Conservation (phyloP, 371 early-diverging fungal species). For the Batrachochytrium dendrobatidis region DNA sequence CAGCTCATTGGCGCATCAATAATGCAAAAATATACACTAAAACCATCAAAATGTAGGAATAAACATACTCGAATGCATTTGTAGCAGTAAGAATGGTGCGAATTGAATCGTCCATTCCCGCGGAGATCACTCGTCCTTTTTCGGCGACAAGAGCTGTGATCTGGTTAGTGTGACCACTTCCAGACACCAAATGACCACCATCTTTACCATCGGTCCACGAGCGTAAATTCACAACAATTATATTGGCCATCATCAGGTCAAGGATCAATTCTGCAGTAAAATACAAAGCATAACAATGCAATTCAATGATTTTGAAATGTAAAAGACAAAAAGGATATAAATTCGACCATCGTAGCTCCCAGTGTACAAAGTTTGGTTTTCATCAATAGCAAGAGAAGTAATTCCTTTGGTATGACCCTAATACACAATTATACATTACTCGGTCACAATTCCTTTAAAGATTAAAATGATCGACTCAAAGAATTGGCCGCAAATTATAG, state of each 20-base stretch:
- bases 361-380: conserved; percentile 55
- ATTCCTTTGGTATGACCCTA: conserved; percentile 82
- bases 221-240: too few relatives aligned
- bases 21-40: too few relatives aligned
- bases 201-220: conserved; percentile 48
- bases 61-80: conserved; percentile 27
- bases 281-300: too few relatives aligned
- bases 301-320: too few relatives aligned
- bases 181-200: conserved; percentile 32
- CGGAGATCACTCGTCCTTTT: conserved; percentile 45
- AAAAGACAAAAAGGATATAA: conserved; percentile 21
- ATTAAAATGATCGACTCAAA: conserved; percentile 9
- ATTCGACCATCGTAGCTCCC: conserved; percentile 91
- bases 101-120: conserved; percentile 72
- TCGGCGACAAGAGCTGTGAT: conserved; percentile 46
- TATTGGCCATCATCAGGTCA: too few relatives aligned
- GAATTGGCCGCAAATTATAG: conserved; percentile 22
- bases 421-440: too few relatives aligned
- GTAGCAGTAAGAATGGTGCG: conserved; percentile 15
- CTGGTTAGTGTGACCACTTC: conserved; percentile 63
- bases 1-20: too few relatives aligned
- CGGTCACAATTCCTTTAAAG: conserved; percentile 1
- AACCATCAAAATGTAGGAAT: too few relatives aligned
- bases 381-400: conserved; percentile 57
- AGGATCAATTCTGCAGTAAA: too few relatives aligned